These are phyloP conservation scores for Dactylellina cionopaga DNA, from an alignment of 2,329 filamentous ascomycete genomes.

Conservation along the genomic window DNA sequence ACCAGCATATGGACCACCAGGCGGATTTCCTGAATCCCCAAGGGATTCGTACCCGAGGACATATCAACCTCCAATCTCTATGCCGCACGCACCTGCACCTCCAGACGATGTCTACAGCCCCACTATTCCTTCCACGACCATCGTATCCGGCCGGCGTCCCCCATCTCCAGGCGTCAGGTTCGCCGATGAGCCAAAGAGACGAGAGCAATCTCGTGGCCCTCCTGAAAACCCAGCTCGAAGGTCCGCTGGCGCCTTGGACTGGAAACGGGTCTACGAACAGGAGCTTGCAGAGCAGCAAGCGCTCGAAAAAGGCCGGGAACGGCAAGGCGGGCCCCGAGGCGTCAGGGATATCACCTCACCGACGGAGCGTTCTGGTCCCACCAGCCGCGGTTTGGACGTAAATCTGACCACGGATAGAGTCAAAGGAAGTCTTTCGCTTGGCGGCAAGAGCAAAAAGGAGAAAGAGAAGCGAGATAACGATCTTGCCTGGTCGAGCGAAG, in stretches of 20 bases:
- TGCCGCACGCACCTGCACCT: slow-evolving; percentile 45
- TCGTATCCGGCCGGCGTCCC: slow-evolving; percentile 45
- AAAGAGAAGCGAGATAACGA: slow-evolving; percentile 38
- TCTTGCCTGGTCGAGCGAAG: slow-evolving; percentile 30
- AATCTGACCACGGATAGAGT: slow-evolving; percentile 31
- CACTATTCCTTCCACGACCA: slow-evolving; percentile 11
- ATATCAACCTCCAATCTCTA: slow-evolving; percentile 22
- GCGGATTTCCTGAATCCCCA: slow-evolving; percentile 46
- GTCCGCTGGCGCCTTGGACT: slow-evolving; percentile 27
- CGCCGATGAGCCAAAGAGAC: slow-evolving; percentile 19
- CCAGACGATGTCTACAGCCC: slow-evolving; percentile 32
- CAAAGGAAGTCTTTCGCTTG: slow-evolving; percentile 28
- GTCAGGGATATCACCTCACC: background rate
- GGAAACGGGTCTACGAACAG: slow-evolving; percentile 40
- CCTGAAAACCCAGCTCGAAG: slow-evolving; percentile 29
- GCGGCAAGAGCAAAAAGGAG: slow-evolving; percentile 33
- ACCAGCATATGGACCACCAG: slow-evolving; percentile 24
- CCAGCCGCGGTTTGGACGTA: slow-evolving; percentile 35
- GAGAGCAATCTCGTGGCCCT: background rate
- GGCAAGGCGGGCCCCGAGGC: background rate
- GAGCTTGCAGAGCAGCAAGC: slow-evolving; percentile 37
- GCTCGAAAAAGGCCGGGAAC: slow-evolving; percentile 12
- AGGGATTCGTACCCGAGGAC: slow-evolving; percentile 41
- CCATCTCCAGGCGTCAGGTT: slow-evolving; percentile 45
- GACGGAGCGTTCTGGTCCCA: background rate